phyloP scores from a whole-genome alignment of 495 filamentous ascomycete genomes.

The Aspergillus egyptiacus region DNA sequence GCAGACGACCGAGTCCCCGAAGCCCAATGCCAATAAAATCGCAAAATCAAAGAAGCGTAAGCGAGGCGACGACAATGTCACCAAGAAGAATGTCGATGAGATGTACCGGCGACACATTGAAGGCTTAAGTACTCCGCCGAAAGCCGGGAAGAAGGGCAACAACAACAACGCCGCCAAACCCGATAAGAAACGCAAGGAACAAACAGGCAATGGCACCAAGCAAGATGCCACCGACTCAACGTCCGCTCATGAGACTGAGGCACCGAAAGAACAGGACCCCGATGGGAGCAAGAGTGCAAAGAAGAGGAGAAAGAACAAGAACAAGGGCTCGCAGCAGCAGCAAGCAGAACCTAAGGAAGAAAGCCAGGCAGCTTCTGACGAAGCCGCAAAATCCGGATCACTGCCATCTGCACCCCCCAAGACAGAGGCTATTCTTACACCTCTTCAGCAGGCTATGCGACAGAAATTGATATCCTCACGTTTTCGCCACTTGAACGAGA shows the following conservation, averaged over 20 bases:
- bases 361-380: slow-evolving; percentile 18
- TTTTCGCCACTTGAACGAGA: slow-evolving; percentile 96
- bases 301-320: slow-evolving; percentile 34
- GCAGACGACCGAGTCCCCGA: slow-evolving; percentile 24
- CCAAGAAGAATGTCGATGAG: slow-evolving; percentile 62
- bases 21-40: slow-evolving; percentile 17
- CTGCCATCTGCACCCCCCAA: slow-evolving; percentile 31
- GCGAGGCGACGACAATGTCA: slow-evolving; percentile 55
- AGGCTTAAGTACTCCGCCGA: slow-evolving; percentile 38
- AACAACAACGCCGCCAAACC: slow-evolving; percentile 19
- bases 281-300: slow-evolving; percentile 22
- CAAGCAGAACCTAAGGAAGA: slow-evolving; percentile 12
- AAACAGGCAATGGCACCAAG: slow-evolving; percentile 13
- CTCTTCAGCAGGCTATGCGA: slow-evolving; percentile 87
- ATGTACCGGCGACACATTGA: slow-evolving; percentile 78
- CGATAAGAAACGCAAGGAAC: slow-evolving; percentile 43
- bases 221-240: slow-evolving; percentile 16
- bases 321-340: slow-evolving; percentile 32
- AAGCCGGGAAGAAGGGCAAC: slow-evolving; percentile 16
- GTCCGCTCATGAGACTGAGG: slow-evolving; percentile 19
- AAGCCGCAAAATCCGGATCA: slow-evolving; percentile 19
- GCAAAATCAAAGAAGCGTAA: slow-evolving; percentile 47
- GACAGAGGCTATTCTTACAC: slow-evolving; percentile 60
- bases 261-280: slow-evolving; percentile 13
- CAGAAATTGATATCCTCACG: slow-evolving; percentile 88